Base-by-base conservation (phyloP, 1,284 basidiomycete genomes). In the Lignosus rhinocerotis region DNA sequence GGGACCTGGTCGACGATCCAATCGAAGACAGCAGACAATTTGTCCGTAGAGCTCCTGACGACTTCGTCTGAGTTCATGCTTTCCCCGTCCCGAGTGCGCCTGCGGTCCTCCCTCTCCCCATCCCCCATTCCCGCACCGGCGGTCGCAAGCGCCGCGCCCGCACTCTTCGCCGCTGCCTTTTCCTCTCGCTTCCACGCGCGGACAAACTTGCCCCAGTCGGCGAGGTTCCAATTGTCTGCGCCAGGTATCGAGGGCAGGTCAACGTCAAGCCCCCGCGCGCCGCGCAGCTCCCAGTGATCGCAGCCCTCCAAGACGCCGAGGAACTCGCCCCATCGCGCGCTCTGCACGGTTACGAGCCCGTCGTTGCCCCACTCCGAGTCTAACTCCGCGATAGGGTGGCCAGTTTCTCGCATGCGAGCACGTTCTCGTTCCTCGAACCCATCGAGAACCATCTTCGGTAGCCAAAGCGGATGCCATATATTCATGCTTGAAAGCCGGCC, bases 271-370 rank as follows among this genome's bases (percentile, higher is more conserved):
- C 90, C 87, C 17, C 84, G 70, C 2, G 88, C 88, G 0, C 97
- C 97, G 56, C 97, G 79, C 68, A 98, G 81, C 68, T 97, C 93
- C 97, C 97, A 99, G 71, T 99, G 97, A 77, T 99, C 96, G 66
- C 88, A 92, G 2, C 88, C 90, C 63, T 97, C 92, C 70, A 99
- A 80, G 19, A 88, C 85, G 5, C 96, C 96, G 16, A 99, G 75
- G 73, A 94, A 96, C 69, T 95, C 92, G 25, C 95, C 95, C 94
- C 94, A 97, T 66, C 87, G 86, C 14, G 95, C 93, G 65, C 89
- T 92, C 63, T 90, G 86, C 14, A 99, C 83, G 11, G 90, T 92
- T 17, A 99, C 96, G 14, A 99, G 79, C 0, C 95, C 96, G 70
- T 99, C 97, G 71, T 98, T 98, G 1, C 96, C 96, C 84, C 92